A percentile compares a stretch with the other conserved stretches of the same genome.
phyloP scores from a whole-genome alignment of 208 protist genomes.

The Strigomonas culicis region DNA sequence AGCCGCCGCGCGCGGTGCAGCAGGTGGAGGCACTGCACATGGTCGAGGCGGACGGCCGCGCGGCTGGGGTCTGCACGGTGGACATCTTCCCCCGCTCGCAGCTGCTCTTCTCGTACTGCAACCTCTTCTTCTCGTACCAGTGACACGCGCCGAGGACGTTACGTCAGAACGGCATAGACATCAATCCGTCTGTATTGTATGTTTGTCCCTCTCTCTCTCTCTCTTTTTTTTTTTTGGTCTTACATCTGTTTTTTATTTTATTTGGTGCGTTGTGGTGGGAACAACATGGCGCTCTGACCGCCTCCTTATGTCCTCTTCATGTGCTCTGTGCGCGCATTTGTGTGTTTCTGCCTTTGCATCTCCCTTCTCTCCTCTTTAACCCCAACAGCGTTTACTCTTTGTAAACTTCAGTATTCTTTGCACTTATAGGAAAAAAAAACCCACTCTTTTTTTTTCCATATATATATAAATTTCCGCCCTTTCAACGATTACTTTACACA shows the following conservation, averaged over 20 bases:
- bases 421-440: no score
- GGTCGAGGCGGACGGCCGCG: slow-evolving; percentile 22
- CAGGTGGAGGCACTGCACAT: neutral
- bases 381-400: no score
- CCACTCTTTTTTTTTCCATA: no score
- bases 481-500: no score
- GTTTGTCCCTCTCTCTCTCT: slow-evolving; percentile 8
- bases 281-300: neutral
- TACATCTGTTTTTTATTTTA: slow-evolving; percentile 3
- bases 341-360: no score
- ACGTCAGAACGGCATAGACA: neutral
- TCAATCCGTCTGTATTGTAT: neutral
- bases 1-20: neutral
- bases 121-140: slow-evolving; percentile 23
- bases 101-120: slow-evolving; percentile 45
- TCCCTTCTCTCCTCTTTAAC: no score
- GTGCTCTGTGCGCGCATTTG: no score
- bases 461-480: no score
- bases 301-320: neutral
- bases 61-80: slow-evolving; percentile 19
- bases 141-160: neutral
- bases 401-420: no score
- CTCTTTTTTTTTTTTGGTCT: slow-evolving; percentile 6
- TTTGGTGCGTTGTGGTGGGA: neutral
- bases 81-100: slow-evolving; percentile 34